A percentile compares a stretch with the other conserved stretches of the same genome.
phyloP scores from a whole-genome alignment of 768 basidiomycete genomes.

The Epithele typhae region DNA sequence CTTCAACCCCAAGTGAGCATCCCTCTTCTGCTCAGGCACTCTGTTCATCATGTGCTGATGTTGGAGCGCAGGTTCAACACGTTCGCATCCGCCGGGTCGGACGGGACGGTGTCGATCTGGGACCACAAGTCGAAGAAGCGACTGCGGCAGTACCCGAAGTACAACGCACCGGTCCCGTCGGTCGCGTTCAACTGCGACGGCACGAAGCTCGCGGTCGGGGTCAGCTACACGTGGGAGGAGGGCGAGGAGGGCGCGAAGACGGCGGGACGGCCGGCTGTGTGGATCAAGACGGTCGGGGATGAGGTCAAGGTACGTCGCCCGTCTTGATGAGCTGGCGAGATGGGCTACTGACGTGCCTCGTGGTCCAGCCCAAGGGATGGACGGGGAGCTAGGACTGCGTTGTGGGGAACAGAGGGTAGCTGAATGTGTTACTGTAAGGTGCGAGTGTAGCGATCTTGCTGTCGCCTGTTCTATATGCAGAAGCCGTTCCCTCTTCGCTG shows the following conservation, averaged over 20 bases:
- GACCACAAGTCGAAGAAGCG: slow-evolving; percentile 97
- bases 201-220: slow-evolving; percentile 74
- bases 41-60: background rate
- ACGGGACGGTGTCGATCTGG: slow-evolving; percentile 94
- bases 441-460: too few species aligned
- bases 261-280: slow-evolving; percentile 57
- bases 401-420: too few species aligned
- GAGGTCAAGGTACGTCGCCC: slow-evolving; percentile 61
- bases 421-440: too few species aligned
- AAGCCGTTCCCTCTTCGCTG: too few species aligned
- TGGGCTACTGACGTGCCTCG: background rate
- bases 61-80: slow-evolving; percentile 68
- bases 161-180: slow-evolving; percentile 66
- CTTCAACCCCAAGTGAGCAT: slow-evolving; percentile 79
- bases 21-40: background rate
- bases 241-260: slow-evolving; percentile 69
- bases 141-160: slow-evolving; percentile 84
- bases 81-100: slow-evolving; percentile 93
- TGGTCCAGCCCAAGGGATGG: slow-evolving; percentile 25
- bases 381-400: slow-evolving; percentile 18
- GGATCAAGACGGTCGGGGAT: slow-evolving; percentile 62
- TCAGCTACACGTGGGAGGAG: slow-evolving; percentile 89
- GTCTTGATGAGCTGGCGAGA: background rate
- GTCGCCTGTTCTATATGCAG: too few species aligned
- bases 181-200: slow-evolving; percentile 85